Conservation (phyloP, 2,329 filamentous ascomycete species). For the Ophiocordyceps unilateralis region DNA sequence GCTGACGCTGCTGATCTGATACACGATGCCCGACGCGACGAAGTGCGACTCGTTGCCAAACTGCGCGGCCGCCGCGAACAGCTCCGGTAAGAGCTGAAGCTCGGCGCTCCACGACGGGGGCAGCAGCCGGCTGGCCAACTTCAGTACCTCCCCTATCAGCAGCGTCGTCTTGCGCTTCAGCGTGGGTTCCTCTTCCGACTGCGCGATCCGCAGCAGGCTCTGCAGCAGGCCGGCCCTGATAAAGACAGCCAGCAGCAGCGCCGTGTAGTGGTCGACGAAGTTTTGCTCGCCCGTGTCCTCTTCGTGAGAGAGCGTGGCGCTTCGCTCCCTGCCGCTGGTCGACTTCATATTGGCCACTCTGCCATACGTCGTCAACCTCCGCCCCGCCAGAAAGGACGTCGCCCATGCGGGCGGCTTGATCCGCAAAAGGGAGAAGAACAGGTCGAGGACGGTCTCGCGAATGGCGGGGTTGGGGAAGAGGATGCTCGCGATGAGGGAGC, state of each 20-base stretch:
- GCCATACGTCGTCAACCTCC: constrained; percentile 90
- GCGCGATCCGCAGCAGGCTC: constrained; percentile 44
- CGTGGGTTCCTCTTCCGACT: constrained; percentile 47
- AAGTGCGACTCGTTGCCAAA: constrained; percentile 59
- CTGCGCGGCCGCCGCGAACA: constrained; percentile 60
- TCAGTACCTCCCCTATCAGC: constrained; percentile 78
- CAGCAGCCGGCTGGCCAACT: constrained; percentile 71
- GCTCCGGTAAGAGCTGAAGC: constrained; percentile 72
- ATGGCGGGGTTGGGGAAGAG: constrained; percentile 37
- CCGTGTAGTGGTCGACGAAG: constrained; percentile 86
- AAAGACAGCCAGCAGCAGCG: constrained; percentile 70
- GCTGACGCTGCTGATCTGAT: constrained; percentile 96
- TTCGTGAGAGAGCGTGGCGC: constrained; percentile 36
- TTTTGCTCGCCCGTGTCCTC: constrained; percentile 60
- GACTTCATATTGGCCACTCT: constrained; percentile 72
- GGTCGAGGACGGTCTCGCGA: constrained; percentile 67
- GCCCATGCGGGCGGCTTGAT: constrained; percentile 92
- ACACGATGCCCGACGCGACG: constrained; percentile 75
- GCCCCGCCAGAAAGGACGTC: constrained; percentile 81
- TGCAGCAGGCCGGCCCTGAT: constrained; percentile 62
- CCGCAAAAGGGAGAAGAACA: constrained; percentile 62
- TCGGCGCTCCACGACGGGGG: constrained; percentile 68
- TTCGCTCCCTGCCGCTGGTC: constrained; percentile 29
- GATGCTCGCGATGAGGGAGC: constrained; percentile 55
- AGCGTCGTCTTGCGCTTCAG: constrained; percentile 80